Evolutionary conservation across 2,329 filamentous ascomycete species (phyloP).

Genomic region (Nothomitra cinnamomea): DNA sequence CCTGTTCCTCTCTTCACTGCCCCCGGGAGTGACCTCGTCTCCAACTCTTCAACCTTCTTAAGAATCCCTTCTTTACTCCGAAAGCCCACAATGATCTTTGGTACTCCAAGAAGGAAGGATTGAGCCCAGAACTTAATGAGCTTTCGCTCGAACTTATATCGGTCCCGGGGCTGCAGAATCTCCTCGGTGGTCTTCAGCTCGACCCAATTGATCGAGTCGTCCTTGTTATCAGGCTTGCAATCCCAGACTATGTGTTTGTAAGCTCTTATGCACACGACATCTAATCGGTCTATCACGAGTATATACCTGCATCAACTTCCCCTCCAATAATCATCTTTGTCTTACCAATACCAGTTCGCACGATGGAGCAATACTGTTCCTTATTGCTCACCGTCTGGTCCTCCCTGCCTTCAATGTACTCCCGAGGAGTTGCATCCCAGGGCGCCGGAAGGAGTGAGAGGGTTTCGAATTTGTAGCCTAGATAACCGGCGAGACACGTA

Average conservation of each 20-base stretch:
- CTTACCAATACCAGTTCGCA: slow-evolving; percentile 70
- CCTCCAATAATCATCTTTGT: slow-evolving; percentile 65
- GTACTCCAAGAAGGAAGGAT: slow-evolving; percentile 83
- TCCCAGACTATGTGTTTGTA: slow-evolving; percentile 52
- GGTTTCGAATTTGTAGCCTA: slow-evolving; percentile 94
- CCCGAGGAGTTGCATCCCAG: slow-evolving; percentile 56
- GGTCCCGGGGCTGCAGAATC: slow-evolving; percentile 49
- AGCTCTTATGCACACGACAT: neutral
- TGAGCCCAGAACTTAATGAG: slow-evolving; percentile 94
- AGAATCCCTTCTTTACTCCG: slow-evolving; percentile 58
- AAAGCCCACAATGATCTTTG: slow-evolving; percentile 82
- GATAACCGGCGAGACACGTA: slow-evolving; percentile 6
- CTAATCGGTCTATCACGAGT: neutral
- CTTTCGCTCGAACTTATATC: slow-evolving; percentile 69
- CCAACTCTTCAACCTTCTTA: slow-evolving; percentile 55
- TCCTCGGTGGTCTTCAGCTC: slow-evolving; percentile 84
- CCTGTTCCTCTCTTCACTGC: slow-evolving; percentile 51
- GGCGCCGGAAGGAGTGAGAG: slow-evolving; percentile 57
- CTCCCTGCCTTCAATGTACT: slow-evolving; percentile 63
- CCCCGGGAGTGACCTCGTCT: slow-evolving; percentile 62
- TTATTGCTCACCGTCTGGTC: slow-evolving; percentile 65
- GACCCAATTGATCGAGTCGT: slow-evolving; percentile 70
- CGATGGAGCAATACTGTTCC: slow-evolving; percentile 89
- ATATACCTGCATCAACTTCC: slow-evolving; percentile 74
- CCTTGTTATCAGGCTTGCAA: slow-evolving; percentile 48